A percentile compares a stretch with the other conserved stretches of the same genome.
phyloP scores from a whole-genome alignment of 306 rosid species.

The Vigna mungo region DNA sequence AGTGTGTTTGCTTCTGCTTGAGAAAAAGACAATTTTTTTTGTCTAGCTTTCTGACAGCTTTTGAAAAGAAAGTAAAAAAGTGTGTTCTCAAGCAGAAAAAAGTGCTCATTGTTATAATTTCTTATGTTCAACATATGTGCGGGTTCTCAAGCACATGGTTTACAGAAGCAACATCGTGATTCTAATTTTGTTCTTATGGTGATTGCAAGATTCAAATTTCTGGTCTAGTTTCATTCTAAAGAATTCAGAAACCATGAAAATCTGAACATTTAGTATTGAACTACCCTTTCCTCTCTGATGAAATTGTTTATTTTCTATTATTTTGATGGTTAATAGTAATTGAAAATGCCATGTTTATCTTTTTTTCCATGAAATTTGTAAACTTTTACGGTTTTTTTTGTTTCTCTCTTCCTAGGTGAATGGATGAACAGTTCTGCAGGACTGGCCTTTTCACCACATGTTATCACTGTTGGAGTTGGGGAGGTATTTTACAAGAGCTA shows the following conservation, averaged over 20 bases:
- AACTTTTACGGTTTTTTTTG: conserved; percentile 19
- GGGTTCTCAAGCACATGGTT: not conserved
- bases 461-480: conserved; percentile 72
- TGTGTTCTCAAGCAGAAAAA: not conserved
- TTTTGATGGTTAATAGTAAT: conserved; percentile 25
- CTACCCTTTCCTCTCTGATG: not conserved
- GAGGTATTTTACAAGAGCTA: conserved; percentile 61
- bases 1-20: conserved; percentile 2
- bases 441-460: conserved; percentile 93
- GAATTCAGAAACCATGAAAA: conserved; percentile 1
- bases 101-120: not conserved
- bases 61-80: not conserved
- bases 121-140: not conserved
- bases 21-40: not conserved
- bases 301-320: not conserved
- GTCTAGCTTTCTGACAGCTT: not conserved
- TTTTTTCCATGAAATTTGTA: conserved; percentile 29
- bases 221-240: not conserved
- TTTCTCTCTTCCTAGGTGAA: conserved; percentile 66
- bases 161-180: not conserved
- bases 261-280: not conserved
- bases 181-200: not conserved
- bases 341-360: not conserved
- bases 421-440: conserved; percentile 99
- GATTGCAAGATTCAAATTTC: not conserved